Percentiles rank a stretch among this genome's conserved stretches.
Evolutionary conservation across 1,284 basidiomycete species (phyloP).

Genomic region (Mycena sp.): DNA sequence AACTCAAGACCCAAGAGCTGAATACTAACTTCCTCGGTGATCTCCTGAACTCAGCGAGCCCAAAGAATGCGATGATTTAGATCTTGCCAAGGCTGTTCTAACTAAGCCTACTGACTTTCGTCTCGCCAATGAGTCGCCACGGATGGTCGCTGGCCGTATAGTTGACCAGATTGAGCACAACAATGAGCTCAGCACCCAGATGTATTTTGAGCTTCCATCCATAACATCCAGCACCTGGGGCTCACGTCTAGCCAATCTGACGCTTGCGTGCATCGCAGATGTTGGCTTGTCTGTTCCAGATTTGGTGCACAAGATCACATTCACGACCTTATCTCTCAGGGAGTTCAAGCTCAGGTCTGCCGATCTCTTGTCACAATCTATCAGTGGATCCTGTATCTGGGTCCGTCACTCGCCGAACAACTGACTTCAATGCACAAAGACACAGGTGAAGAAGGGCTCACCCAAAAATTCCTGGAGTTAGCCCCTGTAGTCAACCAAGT

Average conservation of each 20-base stretch:
- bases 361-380: constrained; percentile 5
- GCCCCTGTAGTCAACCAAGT: not conserved
- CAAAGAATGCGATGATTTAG: not conserved
- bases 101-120: not conserved
- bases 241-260: not conserved
- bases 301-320: not conserved
- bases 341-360: no score
- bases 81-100: not conserved
- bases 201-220: constrained; percentile 5
- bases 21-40: not conserved
- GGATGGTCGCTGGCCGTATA: not conserved
- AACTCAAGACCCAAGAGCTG: not conserved
- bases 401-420: constrained; percentile 14
- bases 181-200: constrained; percentile 2
- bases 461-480: not conserved
- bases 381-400: constrained; percentile 8
- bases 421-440: not conserved
- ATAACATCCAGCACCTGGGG: not conserved
- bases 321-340: not conserved
- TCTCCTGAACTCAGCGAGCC: not conserved
- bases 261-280: no score
- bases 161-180: constrained; percentile 8
- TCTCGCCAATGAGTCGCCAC: not conserved
- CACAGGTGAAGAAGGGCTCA: not conserved
- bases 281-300: not conserved